Evolutionary conservation across 441 rosid genomes (phyloP), one percentile per base, ranked within the genome.

Genomic region (Hura crepitans): DNA sequence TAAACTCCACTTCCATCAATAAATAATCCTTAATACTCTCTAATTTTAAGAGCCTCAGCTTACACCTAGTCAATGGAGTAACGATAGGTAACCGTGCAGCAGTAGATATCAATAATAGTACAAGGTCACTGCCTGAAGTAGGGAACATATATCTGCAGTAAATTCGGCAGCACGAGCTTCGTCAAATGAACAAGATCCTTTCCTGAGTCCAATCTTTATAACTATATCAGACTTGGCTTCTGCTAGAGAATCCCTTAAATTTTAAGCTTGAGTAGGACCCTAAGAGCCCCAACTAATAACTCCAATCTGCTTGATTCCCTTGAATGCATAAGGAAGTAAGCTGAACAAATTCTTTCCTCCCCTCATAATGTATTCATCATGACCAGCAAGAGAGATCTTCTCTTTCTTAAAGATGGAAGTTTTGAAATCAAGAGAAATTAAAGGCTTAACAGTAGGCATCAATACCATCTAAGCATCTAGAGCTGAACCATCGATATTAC

Each of bases 231-330:
- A 93, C 67, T 85, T 85, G 6, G 86, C 94, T 58, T 93, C 98
- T n/a, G 79, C 86, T 31, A 93, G 89, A 42, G 98, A 89, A 83
- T 93, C 98, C 83, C 88, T 89, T 69, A 93, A 76, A 69, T 91
- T 93, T 81, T 86, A 93, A 71, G 97, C 98, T 81, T 93, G 97
- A 37, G 96, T 97, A 70, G 98, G 97, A 8, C 55, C 92, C 93
- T 93, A 96, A 27, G 98, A 91, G 9, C 96, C 96, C 98, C 96
- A 93, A 6, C 97, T 97, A 61, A 93, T 82, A 0, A 93, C 96
- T 45, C 98, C 97, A 65, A 93, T 93, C 80, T 93, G 96, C 80
- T 87, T 86, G 57, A 93, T 79, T 10, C 98, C 97, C 72, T 86
- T 88, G 75, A 91, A 86, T 22, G 97, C 97, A 65, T 85, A 90